These are phyloP conservation scores for Candida tallmaniae DNA, from an alignment of 805 yeast species.

Conservation along the genomic window DNA sequence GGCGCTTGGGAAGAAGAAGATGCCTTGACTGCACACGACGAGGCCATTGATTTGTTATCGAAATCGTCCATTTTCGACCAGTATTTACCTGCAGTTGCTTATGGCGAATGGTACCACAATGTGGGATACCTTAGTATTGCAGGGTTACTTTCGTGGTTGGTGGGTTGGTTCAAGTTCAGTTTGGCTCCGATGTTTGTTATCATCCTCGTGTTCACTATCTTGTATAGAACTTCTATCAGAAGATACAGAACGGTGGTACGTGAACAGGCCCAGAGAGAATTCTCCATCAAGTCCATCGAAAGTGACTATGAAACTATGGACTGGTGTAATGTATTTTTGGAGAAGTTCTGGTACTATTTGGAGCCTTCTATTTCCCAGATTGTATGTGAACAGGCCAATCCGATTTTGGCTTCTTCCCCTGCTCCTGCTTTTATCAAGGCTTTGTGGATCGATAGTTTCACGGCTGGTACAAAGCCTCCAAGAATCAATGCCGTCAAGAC, in stretches of 20 bases:
- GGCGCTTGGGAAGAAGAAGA: conserved; percentile 80
- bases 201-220: conserved; percentile 54
- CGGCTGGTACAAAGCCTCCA: conserved; percentile 94
- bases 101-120: conserved; percentile 97
- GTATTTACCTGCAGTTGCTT: conserved; percentile 66
- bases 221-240: conserved; percentile 80
- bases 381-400: conserved; percentile 82
- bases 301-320: conserved; percentile 91
- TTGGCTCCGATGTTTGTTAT: conserved; percentile 79
- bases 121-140: conserved; percentile 67
- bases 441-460: conserved; percentile 81
- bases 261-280: conserved; percentile 81
- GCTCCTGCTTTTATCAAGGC: conserved; percentile 80
- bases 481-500: conserved; percentile 88
- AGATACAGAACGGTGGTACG: conserved; percentile 71
- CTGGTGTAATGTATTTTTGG: conserved; percentile 87
- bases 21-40: conserved; percentile 62
- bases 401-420: conserved; percentile 71
- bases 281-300: conserved; percentile 75
- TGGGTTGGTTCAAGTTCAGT: conserved; percentile 75
- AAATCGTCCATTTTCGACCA: conserved; percentile 72
- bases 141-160: conserved; percentile 67
- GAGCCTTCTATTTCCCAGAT: conserved; percentile 88
- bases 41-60: conserved; percentile 62
- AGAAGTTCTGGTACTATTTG: conserved; percentile 85